phyloP scores from a whole-genome alignment of 1,139 yeast species.

The Sporopachydermia cereana region DNA sequence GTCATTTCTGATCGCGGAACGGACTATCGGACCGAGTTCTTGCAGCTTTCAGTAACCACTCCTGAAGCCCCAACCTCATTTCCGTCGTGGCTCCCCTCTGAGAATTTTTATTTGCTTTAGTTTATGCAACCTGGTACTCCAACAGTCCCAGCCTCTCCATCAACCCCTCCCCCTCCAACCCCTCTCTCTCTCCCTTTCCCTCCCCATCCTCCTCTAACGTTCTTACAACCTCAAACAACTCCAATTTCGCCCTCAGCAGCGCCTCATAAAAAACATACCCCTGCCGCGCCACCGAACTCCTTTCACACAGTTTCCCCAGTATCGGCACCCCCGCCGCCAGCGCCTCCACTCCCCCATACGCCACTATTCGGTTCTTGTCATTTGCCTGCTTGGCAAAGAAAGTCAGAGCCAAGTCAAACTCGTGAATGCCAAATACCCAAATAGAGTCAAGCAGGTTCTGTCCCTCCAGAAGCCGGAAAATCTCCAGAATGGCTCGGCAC shows the following conservation, averaged over 20 bases:
- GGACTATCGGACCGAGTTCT: too few relatives aligned
- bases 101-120: too few relatives aligned
- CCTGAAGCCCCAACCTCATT: too few relatives aligned
- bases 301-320: background rate
- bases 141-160: too few relatives aligned
- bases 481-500: background rate
- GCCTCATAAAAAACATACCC: background rate
- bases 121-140: too few relatives aligned
- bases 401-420: background rate
- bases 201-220: too few relatives aligned
- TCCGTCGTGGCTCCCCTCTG: too few relatives aligned
- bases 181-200: too few relatives aligned
- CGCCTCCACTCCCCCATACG: background rate
- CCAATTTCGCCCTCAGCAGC: background rate
- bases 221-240: too few relatives aligned
- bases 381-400: background rate
- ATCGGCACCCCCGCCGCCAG: background rate
- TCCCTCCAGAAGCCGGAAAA: background rate
- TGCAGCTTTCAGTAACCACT: too few relatives aligned
- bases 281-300: background rate
- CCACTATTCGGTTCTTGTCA: background rate
- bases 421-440: background rate
- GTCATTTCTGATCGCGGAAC: too few relatives aligned
- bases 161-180: too few relatives aligned
- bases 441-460: background rate